Evolutionary conservation across 805 yeast species (phyloP), one percentile per base, ranked within the genome.

Genomic region (Starmerella vaccinii): DNA sequence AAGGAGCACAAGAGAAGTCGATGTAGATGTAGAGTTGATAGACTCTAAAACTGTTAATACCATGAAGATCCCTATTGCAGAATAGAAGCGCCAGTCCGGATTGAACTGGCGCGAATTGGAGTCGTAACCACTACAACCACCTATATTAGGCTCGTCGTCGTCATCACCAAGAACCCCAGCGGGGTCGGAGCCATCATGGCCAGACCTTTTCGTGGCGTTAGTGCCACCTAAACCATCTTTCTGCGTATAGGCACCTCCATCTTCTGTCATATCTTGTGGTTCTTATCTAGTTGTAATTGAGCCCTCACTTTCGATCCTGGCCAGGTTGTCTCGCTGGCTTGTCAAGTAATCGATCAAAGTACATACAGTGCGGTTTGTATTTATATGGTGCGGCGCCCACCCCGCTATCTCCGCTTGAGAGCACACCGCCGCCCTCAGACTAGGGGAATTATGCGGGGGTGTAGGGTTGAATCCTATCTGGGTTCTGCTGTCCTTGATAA

Each of bases 91-190:
- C 40, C 50, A 42, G 24, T 46, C 46, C 8, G 56, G 55, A 29
- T 42, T 21, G 22, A 52, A 45, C 16, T 5, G 10, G 23, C n/a
- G 22, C 1, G 45, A 4, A 30, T 7, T 22, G 5, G 13, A 23
- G 29, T 35, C 18, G 29, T 22, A 41, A 18, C 47, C 41, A 33
- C 35, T 32, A 18, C 27, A 39, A 43, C 51, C 51, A 35, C 47
- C 43, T 51, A 51, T 51, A 43, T 43, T 43, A 8, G 54, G 54
- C 46, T 47, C 51, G 27, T 51, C 54, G 21, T 51, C 54, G 7
- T 51, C 54, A 15, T 39, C 43, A 15, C 43, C 43, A 5, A 39
- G 32, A 3, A 24, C 33, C 4, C 32, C 43, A n/a, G 32, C 19
- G 5, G 43, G 24, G 32, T 32, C 32, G 19, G 43, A 23, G 22